Evolutionary conservation across 139 green algal genomes (phyloP).

Genomic region (Pleodorina starrii): DNA sequence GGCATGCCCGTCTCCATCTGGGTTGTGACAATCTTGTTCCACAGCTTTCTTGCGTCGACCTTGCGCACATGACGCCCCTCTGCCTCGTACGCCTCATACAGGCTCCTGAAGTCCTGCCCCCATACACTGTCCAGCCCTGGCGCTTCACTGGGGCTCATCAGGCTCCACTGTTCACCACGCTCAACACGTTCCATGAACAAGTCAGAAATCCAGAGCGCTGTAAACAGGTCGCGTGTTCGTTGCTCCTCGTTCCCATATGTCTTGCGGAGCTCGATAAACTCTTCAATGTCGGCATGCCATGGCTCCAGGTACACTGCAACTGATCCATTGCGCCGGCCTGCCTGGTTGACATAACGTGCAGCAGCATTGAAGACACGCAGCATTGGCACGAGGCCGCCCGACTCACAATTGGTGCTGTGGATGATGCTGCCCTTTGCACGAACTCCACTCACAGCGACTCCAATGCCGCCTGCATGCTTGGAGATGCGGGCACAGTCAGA

Average conservation of each 20-base stretch:
- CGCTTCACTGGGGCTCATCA: conserved; percentile 89
- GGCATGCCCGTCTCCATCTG: conserved; percentile 65
- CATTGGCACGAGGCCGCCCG: conserved; percentile 61
- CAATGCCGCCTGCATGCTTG: conserved; percentile 64
- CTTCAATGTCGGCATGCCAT: conserved; percentile 79
- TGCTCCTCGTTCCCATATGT: conserved; percentile 78
- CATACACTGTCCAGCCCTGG: conserved; percentile 1
- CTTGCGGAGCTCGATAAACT: conserved; percentile 80
- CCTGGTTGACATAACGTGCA: conserved; percentile 53
- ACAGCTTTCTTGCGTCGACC: conserved; percentile 45
- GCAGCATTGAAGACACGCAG: conserved; percentile 61
- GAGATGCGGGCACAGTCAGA: conserved; percentile 58
- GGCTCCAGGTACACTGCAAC: conserved; percentile 77
- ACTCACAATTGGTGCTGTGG: conserved; percentile 49
- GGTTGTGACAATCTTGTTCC: conserved; percentile 50
- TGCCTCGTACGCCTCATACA: conserved; percentile 71
- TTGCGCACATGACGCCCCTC: not conserved
- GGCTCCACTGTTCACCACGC: conserved; percentile 41
- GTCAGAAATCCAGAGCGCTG: conserved; percentile 76
- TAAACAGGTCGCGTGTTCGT: conserved; percentile 77
- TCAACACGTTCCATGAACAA: conserved; percentile 79
- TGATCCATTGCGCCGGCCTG: conserved; percentile 39
- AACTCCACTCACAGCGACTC: conserved; percentile 53
- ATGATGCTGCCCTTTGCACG: conserved; percentile 43
- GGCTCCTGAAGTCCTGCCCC: conserved; percentile 82